Percentiles rank a stretch among this genome's conserved stretches.
phyloP scores from a whole-genome alignment of 192 early-diverging fungal genomes.

The Backusella parvicylindrica region DNA sequence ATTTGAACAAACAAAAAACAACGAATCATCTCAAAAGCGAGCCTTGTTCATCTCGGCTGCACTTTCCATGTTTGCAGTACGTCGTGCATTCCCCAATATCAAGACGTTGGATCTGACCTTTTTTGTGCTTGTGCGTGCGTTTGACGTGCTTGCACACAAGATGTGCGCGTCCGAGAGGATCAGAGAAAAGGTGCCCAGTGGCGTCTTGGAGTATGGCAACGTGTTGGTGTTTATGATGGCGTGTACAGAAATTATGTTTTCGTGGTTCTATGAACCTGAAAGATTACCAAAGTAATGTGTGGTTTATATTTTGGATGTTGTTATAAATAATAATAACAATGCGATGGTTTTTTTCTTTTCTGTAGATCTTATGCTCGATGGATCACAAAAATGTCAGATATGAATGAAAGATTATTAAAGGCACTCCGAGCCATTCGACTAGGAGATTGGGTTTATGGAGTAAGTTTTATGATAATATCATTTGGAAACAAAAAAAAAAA shows the following conservation, averaged over 20 bases:
- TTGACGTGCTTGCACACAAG: slow-evolving; percentile 47
- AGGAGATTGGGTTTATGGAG: slow-evolving; percentile 37
- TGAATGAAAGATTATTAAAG: slow-evolving; percentile 53
- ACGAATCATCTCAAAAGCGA: not conserved
- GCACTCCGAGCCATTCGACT: slow-evolving; percentile 39
- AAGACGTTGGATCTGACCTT: slow-evolving; percentile 53
- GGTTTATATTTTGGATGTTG: too few relatives aligned
- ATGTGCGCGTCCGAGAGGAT: slow-evolving; percentile 25
- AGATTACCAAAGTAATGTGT: slow-evolving; percentile 53
- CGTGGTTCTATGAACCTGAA: slow-evolving; percentile 53
- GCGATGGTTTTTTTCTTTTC: not conserved
- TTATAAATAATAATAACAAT: not conserved
- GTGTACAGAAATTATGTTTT: slow-evolving; percentile 61
- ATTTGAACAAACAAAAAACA: slow-evolving; percentile 1
- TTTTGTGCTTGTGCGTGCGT: slow-evolving; percentile 51
- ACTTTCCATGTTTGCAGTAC: slow-evolving; percentile 36
- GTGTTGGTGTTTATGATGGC: slow-evolving; percentile 46
- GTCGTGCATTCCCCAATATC: slow-evolving; percentile 32
- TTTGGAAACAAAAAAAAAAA: not conserved
- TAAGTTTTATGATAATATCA: not conserved
- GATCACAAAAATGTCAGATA: slow-evolving; percentile 55
- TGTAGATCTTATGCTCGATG: slow-evolving; percentile 52
- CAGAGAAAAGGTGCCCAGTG: slow-evolving; percentile 39
- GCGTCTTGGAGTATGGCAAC: slow-evolving; percentile 43
- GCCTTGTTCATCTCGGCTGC: slow-evolving; percentile 36